phyloP scores from a whole-genome alignment of 1,284 basidiomycete genomes.

The Schizophyllum amplum region DNA sequence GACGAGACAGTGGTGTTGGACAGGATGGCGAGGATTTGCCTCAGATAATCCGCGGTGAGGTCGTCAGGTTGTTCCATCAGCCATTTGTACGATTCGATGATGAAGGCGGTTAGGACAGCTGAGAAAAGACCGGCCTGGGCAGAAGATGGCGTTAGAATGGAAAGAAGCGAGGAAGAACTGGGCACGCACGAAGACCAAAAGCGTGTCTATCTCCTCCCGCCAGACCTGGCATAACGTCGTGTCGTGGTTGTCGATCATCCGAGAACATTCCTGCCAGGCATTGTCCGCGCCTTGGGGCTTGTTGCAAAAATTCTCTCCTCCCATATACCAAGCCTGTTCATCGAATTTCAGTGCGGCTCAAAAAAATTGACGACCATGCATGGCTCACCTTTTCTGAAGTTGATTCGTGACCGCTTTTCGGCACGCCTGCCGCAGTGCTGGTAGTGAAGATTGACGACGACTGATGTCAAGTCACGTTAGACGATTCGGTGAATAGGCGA shows the following conservation, averaged over 20 bases:
- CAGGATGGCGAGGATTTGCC: neutral
- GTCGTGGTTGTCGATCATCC: neutral
- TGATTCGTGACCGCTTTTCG: no score
- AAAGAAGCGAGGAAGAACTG: neutral
- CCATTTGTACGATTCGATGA: conserved; percentile 5
- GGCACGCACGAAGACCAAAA: neutral
- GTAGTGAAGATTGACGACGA: no score
- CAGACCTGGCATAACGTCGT: neutral
- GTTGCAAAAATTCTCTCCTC: no score
- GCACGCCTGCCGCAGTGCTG: no score
- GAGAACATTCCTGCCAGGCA: neutral
- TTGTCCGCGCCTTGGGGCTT: neutral
- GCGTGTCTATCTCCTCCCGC: neutral
- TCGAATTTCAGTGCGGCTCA: no score
- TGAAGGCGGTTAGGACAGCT: conserved; percentile 5
- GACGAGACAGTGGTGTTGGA: neutral
- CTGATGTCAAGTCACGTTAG: no score
- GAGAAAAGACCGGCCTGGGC: conserved; percentile 3
- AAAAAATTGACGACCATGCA: no score
- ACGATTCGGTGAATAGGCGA: no score
- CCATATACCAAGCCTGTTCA: no score
- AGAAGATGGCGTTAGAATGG: neutral
- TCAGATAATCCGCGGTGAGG: neutral
- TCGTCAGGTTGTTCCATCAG: conserved; percentile 1
- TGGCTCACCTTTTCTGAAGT: no score